These are phyloP conservation scores for Alternaria novae-zelandiae DNA, from an alignment of 2,329 filamentous ascomycete genomes.

Conservation along the genomic window DNA sequence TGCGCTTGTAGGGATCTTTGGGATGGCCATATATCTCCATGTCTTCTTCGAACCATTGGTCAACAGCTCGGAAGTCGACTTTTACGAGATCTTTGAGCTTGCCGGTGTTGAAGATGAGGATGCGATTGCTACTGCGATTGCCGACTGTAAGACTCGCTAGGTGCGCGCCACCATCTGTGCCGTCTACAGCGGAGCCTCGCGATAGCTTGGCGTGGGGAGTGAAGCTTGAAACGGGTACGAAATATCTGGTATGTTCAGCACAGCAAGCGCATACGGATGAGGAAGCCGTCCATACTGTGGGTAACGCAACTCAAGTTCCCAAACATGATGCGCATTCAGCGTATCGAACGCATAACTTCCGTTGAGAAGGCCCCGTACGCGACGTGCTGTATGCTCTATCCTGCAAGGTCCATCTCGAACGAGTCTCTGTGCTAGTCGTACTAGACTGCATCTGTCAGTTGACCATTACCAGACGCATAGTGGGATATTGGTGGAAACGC, in stretches of 20 bases:
- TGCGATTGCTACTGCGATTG: constrained; percentile 22
- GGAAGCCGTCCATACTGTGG: constrained; percentile 32
- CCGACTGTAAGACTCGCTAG: constrained; percentile 30
- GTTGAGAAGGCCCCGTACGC: constrained; percentile 42
- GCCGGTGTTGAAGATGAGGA: constrained; percentile 37
- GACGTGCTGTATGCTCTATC: constrained; percentile 33
- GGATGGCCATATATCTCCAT: constrained; percentile 66
- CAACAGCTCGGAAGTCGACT: constrained; percentile 41
- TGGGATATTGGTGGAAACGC: not conserved
- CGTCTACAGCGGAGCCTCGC: constrained; percentile 16
- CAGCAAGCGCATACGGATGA: not conserved
- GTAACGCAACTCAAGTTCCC: constrained; percentile 45
- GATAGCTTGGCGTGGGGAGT: constrained; percentile 23
- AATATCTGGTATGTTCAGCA: constrained; percentile 30
- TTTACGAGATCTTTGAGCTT: constrained; percentile 36
- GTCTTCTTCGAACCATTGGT: constrained; percentile 66
- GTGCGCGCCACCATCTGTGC: constrained; percentile 27
- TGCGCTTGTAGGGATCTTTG: constrained; percentile 70
- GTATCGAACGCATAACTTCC: constrained; percentile 45
- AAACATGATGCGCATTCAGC: constrained; percentile 42
- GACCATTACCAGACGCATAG: not conserved
- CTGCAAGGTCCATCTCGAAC: constrained; percentile 48
- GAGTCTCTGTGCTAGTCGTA: constrained; percentile 51
- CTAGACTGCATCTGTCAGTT: constrained; percentile 40
- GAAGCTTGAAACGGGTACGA: constrained; percentile 33